phyloP scores from a whole-genome alignment of 352 stramenopile species.

The Porosira glacialis region DNA sequence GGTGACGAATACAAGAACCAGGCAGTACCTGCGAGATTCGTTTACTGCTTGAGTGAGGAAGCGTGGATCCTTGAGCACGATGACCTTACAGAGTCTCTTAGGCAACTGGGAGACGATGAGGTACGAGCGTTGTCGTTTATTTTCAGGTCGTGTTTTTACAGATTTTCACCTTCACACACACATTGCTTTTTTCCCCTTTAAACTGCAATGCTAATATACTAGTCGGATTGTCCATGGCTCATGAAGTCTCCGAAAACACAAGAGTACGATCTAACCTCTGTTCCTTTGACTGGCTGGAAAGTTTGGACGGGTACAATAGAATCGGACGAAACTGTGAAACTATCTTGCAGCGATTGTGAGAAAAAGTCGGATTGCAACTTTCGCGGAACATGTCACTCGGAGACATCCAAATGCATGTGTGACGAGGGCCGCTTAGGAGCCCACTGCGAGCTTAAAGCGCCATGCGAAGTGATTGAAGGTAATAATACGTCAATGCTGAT shows the following conservation, averaged over 20 bases:
- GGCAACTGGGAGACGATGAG: too few species aligned
- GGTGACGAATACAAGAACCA: not conserved
- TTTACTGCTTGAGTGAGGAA: slow-evolving; percentile 16
- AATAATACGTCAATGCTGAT: too few species aligned
- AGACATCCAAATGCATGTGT: too few species aligned
- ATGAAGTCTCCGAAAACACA: slow-evolving; percentile 13
- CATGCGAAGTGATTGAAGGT: too few species aligned
- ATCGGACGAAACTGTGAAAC: not conserved
- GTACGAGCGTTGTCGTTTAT: too few species aligned
- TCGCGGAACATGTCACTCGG: too few species aligned
- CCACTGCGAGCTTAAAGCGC: too few species aligned
- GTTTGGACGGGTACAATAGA: slow-evolving; percentile 20
- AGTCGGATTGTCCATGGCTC: slow-evolving; percentile 29
- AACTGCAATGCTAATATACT: too few species aligned
- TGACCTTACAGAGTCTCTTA: slow-evolving; percentile 17
- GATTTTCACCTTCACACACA: too few species aligned
- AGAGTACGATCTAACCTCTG: slow-evolving; percentile 13
- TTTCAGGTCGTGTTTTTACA: too few species aligned
- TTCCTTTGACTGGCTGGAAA: slow-evolving; percentile 7
- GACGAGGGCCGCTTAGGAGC: too few species aligned
- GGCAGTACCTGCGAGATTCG: slow-evolving; percentile 9
- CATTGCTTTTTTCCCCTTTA: too few species aligned
- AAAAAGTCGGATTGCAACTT: slow-evolving; percentile 17
- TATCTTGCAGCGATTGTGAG: slow-evolving; percentile 14
- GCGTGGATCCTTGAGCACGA: slow-evolving; percentile 18